Evolutionary conservation across 2,329 filamentous ascomycete species (phyloP).

Genomic region (Fusarium sp.): DNA sequence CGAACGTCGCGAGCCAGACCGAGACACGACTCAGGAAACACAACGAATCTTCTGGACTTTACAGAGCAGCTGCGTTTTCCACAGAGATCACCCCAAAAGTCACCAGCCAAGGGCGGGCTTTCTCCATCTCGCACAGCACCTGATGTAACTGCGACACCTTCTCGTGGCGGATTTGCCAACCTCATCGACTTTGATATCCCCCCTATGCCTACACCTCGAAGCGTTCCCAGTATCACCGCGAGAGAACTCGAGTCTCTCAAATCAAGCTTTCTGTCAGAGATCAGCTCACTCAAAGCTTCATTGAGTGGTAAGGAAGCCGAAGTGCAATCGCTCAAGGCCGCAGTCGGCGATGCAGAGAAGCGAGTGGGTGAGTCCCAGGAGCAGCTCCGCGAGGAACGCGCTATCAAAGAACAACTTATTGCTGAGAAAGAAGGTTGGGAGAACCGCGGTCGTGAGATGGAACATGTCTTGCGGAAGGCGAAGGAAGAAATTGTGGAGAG

Average conservation of each 20-base stretch:
- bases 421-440: slow-evolving; percentile 87
- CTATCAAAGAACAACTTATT: slow-evolving; percentile 75
- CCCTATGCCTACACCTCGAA: slow-evolving; percentile 91
- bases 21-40: slow-evolving; percentile 63
- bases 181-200: slow-evolving; percentile 85
- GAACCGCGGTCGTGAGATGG: slow-evolving; percentile 85
- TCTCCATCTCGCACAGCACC: slow-evolving; percentile 48
- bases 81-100: slow-evolving; percentile 62
- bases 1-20: slow-evolving; percentile 50
- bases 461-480: slow-evolving; percentile 80
- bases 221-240: slow-evolving; percentile 88
- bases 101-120: slow-evolving; percentile 55
- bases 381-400: slow-evolving; percentile 80
- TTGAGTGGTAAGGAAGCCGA: slow-evolving; percentile 94
- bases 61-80: slow-evolving; percentile 74
- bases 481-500: slow-evolving; percentile 82
- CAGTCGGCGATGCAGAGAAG: slow-evolving; percentile 89
- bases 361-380: slow-evolving; percentile 89
- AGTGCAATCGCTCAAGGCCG: slow-evolving; percentile 85
- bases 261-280: slow-evolving; percentile 89
- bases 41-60: slow-evolving; percentile 87
- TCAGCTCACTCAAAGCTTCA: slow-evolving; percentile 92
- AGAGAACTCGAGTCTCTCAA: slow-evolving; percentile 94
- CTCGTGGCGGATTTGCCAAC: slow-evolving; percentile 66
- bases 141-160: slow-evolving; percentile 56